Conservation (phyloP, 2,329 filamentous ascomycete species). For the Pestalotiopsis sp. region DNA sequence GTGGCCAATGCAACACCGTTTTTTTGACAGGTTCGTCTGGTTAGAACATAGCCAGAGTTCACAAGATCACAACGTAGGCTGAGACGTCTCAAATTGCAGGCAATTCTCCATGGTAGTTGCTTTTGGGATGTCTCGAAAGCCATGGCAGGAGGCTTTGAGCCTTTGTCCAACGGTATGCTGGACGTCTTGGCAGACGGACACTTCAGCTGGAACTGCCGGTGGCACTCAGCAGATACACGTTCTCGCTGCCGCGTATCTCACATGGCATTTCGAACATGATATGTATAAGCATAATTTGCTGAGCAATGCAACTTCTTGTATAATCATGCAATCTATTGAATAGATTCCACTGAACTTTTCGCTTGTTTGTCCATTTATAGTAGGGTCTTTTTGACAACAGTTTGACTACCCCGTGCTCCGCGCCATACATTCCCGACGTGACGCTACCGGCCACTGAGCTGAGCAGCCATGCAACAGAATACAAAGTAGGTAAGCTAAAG, state of each 20-base stretch:
- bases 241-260: too few relatives aligned
- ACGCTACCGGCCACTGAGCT: neutral
- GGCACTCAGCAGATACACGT: neutral
- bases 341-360: too few relatives aligned
- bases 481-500: neutral
- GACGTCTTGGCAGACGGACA: neutral
- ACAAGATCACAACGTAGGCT: neutral
- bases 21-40: slow-evolving; percentile 3
- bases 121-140: neutral
- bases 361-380: too few relatives aligned
- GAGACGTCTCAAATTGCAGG: neutral
- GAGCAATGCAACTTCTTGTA: too few relatives aligned
- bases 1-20: neutral
- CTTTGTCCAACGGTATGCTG: neutral
- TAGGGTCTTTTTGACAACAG: too few relatives aligned
- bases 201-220: neutral
- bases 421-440: neutral
- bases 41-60: neutral
- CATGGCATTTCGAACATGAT: too few relatives aligned
- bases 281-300: too few relatives aligned
- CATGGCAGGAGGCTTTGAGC: neutral
- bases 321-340: too few relatives aligned
- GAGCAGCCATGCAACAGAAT: neutral
- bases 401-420: too few relatives aligned
- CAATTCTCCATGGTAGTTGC: neutral